A percentile compares a stretch with the other conserved stretches of the same genome.
Evolutionary conservation across 768 basidiomycete genomes (phyloP).

Genomic region (Suillus ampliporus): DNA sequence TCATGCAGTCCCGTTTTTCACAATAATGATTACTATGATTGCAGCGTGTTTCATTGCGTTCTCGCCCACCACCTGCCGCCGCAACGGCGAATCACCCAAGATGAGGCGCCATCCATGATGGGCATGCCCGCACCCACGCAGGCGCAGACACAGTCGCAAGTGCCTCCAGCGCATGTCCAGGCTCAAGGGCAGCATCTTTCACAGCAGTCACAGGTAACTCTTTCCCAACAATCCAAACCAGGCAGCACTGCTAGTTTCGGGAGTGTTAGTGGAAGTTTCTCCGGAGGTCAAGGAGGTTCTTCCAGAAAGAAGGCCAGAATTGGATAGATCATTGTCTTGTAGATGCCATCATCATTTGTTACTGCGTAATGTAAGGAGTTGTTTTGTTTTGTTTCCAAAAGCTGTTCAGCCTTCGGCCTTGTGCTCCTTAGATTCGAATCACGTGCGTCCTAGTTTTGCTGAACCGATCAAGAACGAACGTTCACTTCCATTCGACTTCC

Average conservation of each 20-base stretch:
- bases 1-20: slow-evolving; percentile 7
- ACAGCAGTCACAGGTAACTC: slow-evolving; percentile 30
- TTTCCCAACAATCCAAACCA: slow-evolving; percentile 47
- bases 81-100: slow-evolving; percentile 86
- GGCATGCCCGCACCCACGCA: slow-evolving; percentile 58
- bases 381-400: neutral
- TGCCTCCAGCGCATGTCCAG: slow-evolving; percentile 52
- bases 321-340: slow-evolving; percentile 34
- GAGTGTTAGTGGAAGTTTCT: slow-evolving; percentile 54
- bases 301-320: slow-evolving; percentile 67
- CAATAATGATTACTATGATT: slow-evolving; percentile 9
- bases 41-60: slow-evolving; percentile 77
- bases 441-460: neutral
- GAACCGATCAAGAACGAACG: slow-evolving; percentile 10
- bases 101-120: slow-evolving; percentile 90
- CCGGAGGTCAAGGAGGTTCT: slow-evolving; percentile 40
- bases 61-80: slow-evolving; percentile 77
- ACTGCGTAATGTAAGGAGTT: neutral
- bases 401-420: neutral
- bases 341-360: neutral
- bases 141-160: slow-evolving; percentile 46
- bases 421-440: slow-evolving; percentile 1
- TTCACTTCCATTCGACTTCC: too few relatives aligned
- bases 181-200: slow-evolving; percentile 49
- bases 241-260: slow-evolving; percentile 69